These are phyloP conservation scores for Cyclospora cayetanensis DNA, from an alignment of 169 alveolate genomes.

Conservation along the genomic window DNA sequence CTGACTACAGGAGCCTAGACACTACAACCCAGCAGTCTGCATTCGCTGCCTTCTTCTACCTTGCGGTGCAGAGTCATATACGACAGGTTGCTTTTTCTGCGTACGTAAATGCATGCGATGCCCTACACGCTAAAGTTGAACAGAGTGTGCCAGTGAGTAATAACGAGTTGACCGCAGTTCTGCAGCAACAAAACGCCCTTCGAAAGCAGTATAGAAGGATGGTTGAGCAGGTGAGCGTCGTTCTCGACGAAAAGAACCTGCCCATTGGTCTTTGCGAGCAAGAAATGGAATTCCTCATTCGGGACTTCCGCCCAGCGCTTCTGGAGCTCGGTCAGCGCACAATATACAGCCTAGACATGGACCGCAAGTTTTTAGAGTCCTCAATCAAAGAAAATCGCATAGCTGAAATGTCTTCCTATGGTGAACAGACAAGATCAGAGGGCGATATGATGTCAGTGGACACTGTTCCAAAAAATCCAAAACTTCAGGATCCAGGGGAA, in stretches of 20 bases:
- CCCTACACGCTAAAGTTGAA: slow-evolving; percentile 58
- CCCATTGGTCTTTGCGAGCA: slow-evolving; percentile 31
- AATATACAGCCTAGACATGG: slow-evolving; percentile 31
- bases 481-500: not conserved
- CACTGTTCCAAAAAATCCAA: too few species aligned
- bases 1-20: slow-evolving; percentile 9
- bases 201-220: not conserved
- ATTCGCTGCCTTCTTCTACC: slow-evolving; percentile 41
- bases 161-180: slow-evolving; percentile 19
- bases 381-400: not conserved
- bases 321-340: slow-evolving; percentile 32
- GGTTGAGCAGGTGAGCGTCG: not conserved
- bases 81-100: not conserved
- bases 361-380: slow-evolving; percentile 52
- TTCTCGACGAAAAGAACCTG: slow-evolving; percentile 16
- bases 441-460: too few species aligned
- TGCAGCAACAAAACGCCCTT: slow-evolving; percentile 21
- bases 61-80: slow-evolving; percentile 57
- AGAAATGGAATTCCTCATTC: slow-evolving; percentile 21
- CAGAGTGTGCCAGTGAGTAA: slow-evolving; percentile 22
- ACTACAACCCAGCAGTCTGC: slow-evolving; percentile 47
- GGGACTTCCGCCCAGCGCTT: slow-evolving; percentile 56
- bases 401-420: not conserved
- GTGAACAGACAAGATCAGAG: not conserved
- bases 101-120: slow-evolving; percentile 25